Evolutionary conservation across 1,284 basidiomycete species (phyloP).

Genomic region (Apiotrichum siamense): DNA sequence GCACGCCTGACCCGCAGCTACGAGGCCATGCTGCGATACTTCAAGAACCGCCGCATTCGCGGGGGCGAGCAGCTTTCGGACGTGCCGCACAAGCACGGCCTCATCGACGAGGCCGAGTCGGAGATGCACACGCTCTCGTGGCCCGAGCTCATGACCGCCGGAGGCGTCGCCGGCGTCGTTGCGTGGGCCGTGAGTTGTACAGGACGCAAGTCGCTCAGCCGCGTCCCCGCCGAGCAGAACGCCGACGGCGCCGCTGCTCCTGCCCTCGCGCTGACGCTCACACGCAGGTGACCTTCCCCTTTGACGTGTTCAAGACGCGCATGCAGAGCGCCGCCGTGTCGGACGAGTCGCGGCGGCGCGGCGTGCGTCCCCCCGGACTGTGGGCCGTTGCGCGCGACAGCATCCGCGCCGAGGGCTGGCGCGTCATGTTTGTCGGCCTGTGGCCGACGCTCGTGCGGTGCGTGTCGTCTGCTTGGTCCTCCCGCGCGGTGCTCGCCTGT

Average conservation of each 20-base stretch:
- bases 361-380: constrained; percentile 9
- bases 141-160: constrained; percentile 62
- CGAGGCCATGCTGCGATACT: constrained; percentile 64
- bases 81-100: constrained; percentile 25
- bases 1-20: constrained; percentile 49
- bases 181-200: constrained; percentile 48
- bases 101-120: constrained; percentile 52
- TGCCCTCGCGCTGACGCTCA: no score
- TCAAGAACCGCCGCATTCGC: constrained; percentile 39
- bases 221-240: no score
- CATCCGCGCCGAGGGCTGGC: constrained; percentile 59
- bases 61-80: constrained; percentile 9
- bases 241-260: no score
- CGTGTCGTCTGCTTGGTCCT: constrained; percentile 28
- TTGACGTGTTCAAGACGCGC: constrained; percentile 80
- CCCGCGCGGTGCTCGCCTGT: background rate
- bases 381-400: constrained; percentile 49
- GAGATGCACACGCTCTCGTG: constrained; percentile 53
- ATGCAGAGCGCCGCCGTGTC: constrained; percentile 61
- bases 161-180: constrained; percentile 64
- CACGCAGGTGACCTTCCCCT: constrained; percentile 61
- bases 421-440: constrained; percentile 68
- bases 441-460: constrained; percentile 71
- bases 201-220: no score
- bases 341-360: constrained; percentile 46